Evolutionary conservation across 1,284 basidiomycete species (phyloP), one percentile per base, ranked within the genome.

Genomic region (Lentinula novae-zelandiae): DNA sequence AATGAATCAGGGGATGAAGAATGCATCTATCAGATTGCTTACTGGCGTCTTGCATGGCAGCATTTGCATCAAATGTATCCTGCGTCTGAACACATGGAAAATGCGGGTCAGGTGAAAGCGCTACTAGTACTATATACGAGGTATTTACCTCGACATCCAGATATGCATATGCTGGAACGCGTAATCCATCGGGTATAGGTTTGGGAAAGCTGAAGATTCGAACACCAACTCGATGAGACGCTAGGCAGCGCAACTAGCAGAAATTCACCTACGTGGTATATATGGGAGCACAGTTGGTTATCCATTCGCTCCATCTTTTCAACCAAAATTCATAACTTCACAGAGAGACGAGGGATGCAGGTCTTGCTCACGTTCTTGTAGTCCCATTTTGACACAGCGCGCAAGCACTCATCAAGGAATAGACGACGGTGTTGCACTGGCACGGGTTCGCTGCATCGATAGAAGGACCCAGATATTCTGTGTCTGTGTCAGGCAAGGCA

Each of bases 371-470:
- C 74, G 67, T 67, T 12, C 70, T 53, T 42, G 71, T 69, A 15
- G 68, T 72, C 52, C 66, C 64, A 36, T 71, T 71, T 61, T 78
- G 77, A 64, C 77, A 79, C 38, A 70, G 69, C 8, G 67, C 74
- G 62, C 78, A 79, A 39, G 77, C 77, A 57, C 76, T 75, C 58
- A 77, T 67, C 40, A 78, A 58, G 5, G 75, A 75, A 60, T 78
- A 79, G 0, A 71, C 67, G 8, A 78, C 74, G 12, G 76, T 75
- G 60, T 70, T 78, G 63, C 77, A 78, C 58, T 72, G 68, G 62
- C 77, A 78, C 6, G 65, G 64, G 53, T 73, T 73, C 17, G 68
- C 70, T 48, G 57, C 61, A 46, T 69, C 65, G 31, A 69, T 58
- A 8, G 62, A 60, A 36, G 76, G 76, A 0, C 74, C 75, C 22